Base-by-base conservation (phyloP, 2,329 filamentous ascomycete genomes). In the Lachnellula arida region DNA sequence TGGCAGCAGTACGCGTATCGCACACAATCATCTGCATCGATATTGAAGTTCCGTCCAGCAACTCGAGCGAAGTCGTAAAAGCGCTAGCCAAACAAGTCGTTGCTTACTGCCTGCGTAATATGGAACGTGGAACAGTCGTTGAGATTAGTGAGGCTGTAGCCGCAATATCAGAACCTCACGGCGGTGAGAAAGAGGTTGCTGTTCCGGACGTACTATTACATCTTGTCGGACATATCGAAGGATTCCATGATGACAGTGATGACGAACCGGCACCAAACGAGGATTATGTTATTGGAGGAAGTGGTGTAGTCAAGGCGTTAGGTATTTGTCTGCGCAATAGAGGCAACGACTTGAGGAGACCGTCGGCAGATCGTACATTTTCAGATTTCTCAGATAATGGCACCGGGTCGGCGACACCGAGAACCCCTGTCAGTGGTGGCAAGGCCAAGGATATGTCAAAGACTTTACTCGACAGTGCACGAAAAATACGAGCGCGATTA, bases 261-360 rank as follows among this genome's bases (percentile, higher is more conserved):
- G 78, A 84, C 44, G 84, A 87, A 2, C 78, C 85, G 11, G 87
- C 91, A 6, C 89, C 91, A 0, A 91, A 96, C 62, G 88, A 96
- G 56, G 91, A 97, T 71, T 97, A 97, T 72, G 91, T 97, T 46
- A 94, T 97, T 66, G 92, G 93, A 19, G 93, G 93, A 15, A 96
- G 91, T 0, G 94, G 93, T 25, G 91, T 99, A 1, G 93, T 96
- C 49, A 97, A 96, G 74, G 94, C 94, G 4, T 78, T 99, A 46
- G 86, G 90, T 53, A 95, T 95, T 66, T 96, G 92, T 67, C 77
- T 99, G 49, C 87, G 91, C 64, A 95, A 96, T 68, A 84, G 89
- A 57, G 81, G 82, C 53, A 80, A 86, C 51, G 85, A 87, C 53
- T 82, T 82, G 32, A 75, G 81, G 60, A 70, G 77, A 50, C 60